These are phyloP conservation scores for Colletotrichum sp. DNA, from an alignment of 2,329 filamentous ascomycete genomes.

Conservation along the genomic window DNA sequence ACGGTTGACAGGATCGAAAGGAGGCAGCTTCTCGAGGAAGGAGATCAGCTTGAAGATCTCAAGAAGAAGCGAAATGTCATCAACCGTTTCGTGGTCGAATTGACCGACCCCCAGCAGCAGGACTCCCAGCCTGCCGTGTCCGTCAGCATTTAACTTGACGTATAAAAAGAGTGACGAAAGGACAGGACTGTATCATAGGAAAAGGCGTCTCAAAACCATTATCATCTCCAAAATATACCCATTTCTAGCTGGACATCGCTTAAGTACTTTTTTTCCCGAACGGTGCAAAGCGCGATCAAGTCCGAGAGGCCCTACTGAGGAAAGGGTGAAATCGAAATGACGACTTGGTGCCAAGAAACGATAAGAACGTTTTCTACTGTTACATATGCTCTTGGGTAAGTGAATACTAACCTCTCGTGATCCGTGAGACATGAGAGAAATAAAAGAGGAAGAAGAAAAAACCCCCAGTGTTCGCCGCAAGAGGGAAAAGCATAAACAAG, in stretches of 20 bases:
- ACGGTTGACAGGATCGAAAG: conserved; percentile 47
- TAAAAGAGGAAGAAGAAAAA: not conserved
- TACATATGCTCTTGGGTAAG: not conserved
- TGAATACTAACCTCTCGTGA: not conserved
- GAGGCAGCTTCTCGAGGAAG: conserved; percentile 40
- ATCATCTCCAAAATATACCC: not conserved
- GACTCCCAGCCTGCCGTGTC: not conserved
- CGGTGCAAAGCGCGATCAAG: not conserved
- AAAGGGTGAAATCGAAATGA: not conserved
- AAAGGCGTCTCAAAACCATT: not conserved
- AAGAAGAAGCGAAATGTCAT: conserved; percentile 31
- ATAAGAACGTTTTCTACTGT: not conserved
- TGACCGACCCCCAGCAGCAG: conserved; percentile 16
- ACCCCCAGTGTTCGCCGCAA: not conserved
- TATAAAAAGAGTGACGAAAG: not conserved
- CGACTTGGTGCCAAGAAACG: not conserved
- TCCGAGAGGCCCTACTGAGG: not conserved
- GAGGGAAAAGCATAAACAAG: not conserved
- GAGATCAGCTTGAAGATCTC: conserved; percentile 35
- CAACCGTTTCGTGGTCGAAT: conserved; percentile 28
- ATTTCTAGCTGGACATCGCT: not conserved
- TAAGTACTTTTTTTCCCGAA: not conserved
- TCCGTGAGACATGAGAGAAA: not conserved
- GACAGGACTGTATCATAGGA: not conserved
- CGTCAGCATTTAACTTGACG: not conserved